Evolutionary conservation across 108 stramenopile species (phyloP), one percentile per base, ranked within the genome.

Genomic region (Cylindrotheca fusiformis): DNA sequence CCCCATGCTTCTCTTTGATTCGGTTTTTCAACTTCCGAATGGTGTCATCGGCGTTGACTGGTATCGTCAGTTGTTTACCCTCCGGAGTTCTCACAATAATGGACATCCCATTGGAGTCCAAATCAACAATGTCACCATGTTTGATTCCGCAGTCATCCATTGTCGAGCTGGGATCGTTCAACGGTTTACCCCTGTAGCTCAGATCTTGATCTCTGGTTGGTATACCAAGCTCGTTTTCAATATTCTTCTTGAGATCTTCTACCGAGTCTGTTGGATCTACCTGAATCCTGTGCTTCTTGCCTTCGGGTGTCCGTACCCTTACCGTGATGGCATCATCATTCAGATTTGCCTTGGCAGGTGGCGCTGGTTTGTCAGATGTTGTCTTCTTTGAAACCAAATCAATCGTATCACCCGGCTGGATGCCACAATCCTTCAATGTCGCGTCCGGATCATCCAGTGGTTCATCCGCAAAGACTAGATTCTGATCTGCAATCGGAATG

Each of bases 391-490:
- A 36, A 32, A 4, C 29, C 46, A 72, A 41, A 22, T 64, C 17
- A 8, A 72, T 18, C 0, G 30, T 36, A 19, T 50, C 49, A 3
- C 28, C 25, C 22, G 62, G 63, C 22, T 52, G 24, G 44, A 72
- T 65, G 2, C 58, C 58, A 52, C 28, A 45, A 17, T 44, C n/a
- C 17, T 31, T 19, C 19, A 72, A 31, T 19, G 57, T 72, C 10
- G 36, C 36, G 17, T 22, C 36, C 3, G 0, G 24, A 0, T 71
- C 32, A 0, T 72, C 50, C 25, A 72, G 57, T n/a, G 49, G 76
- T 72, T 84, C 83, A 48, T 82, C 82, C 14, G 84, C 75, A 54
- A 89, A 86, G 49, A 67, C 82, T 41, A 83, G 48, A 44, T 78
- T 64, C 53, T 84, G 88, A 32, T 82, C 31, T 27, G 63, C 50